phyloP scores from a whole-genome alignment of 805 yeast species.

The Myxozyma geophila region DNA sequence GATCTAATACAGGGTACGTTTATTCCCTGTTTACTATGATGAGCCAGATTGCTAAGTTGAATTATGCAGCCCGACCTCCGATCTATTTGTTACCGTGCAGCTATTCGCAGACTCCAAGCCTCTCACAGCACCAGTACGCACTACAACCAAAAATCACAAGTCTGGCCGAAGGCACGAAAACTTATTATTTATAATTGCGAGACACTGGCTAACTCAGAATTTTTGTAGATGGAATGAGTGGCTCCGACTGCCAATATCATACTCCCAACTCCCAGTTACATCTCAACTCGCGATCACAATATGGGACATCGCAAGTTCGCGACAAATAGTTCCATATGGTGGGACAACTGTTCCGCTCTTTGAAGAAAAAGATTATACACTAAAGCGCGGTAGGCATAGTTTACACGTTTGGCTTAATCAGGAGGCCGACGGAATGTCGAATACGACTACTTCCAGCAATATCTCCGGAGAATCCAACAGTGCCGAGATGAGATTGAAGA shows the following conservation, averaged over 20 bases:
- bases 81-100: slow-evolving; percentile 52
- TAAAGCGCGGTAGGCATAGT: slow-evolving; percentile 74
- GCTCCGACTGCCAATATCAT: slow-evolving; percentile 71
- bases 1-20: slow-evolving; percentile 48
- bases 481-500: slow-evolving; percentile 53
- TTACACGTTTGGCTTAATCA: slow-evolving; percentile 51
- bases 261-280: slow-evolving; percentile 69
- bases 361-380: slow-evolving; percentile 57
- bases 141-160: slow-evolving; percentile 56
- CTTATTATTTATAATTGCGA: not conserved
- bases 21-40: not conserved
- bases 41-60: not conserved
- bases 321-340: slow-evolving; percentile 59
- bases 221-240: slow-evolving; percentile 66
- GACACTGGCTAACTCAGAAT: not conserved
- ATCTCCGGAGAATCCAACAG: slow-evolving; percentile 50
- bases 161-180: slow-evolving; percentile 28
- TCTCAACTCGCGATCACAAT: slow-evolving; percentile 64
- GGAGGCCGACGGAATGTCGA: slow-evolving; percentile 44
- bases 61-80: slow-evolving; percentile 39
- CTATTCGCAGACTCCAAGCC: slow-evolving; percentile 53
- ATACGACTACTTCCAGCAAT: slow-evolving; percentile 40
- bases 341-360: slow-evolving; percentile 64
- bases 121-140: slow-evolving; percentile 55
- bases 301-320: slow-evolving; percentile 68